Evolutionary conservation across 2,329 filamentous ascomycete species (phyloP).

Genomic region (Chaetomium strumarium): DNA sequence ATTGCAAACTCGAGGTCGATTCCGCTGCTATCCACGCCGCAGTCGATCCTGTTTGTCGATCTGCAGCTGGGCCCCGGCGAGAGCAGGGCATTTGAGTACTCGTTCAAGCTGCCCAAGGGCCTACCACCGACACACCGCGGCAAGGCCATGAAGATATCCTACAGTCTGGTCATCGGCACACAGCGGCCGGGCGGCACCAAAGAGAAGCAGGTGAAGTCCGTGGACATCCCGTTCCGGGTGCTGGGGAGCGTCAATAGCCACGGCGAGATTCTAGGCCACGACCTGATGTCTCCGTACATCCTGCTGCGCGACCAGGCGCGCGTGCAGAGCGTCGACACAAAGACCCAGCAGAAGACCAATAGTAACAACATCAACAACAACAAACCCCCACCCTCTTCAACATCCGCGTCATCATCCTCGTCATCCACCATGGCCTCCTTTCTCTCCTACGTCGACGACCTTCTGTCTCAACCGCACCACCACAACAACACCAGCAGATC

Average conservation of each 20-base stretch:
- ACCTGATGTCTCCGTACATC: slow-evolving; percentile 91
- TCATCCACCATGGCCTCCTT: slow-evolving; percentile 57
- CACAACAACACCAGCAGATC: slow-evolving; percentile 39
- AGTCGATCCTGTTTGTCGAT: slow-evolving; percentile 94
- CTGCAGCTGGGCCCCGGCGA: slow-evolving; percentile 81
- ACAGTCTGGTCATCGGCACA: slow-evolving; percentile 85
- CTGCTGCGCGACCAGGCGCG: slow-evolving; percentile 77
- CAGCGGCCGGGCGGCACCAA: slow-evolving; percentile 74
- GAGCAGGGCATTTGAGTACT: slow-evolving; percentile 80
- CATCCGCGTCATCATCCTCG: slow-evolving; percentile 19
- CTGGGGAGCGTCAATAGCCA: slow-evolving; percentile 86
- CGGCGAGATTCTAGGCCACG: slow-evolving; percentile 85
- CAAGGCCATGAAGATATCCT: slow-evolving; percentile 88
- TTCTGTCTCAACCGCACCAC: slow-evolving; percentile 55
- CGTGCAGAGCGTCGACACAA: slow-evolving; percentile 46
- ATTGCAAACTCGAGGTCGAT: slow-evolving; percentile 80
- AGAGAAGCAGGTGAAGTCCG: slow-evolving; percentile 80
- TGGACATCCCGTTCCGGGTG: slow-evolving; percentile 88
- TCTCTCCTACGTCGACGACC: slow-evolving; percentile 68
- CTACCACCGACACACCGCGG: slow-evolving; percentile 88
- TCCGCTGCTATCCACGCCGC: slow-evolving; percentile 87
- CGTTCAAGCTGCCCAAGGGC: slow-evolving; percentile 77
- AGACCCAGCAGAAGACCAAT: slow-evolving; percentile 25
- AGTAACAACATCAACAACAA: slow-evolving; percentile 22
- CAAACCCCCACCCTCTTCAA: slow-evolving; percentile 20